Evolutionary conservation across 2,329 filamentous ascomycete genomes (phyloP).

Genomic region (Chaetomium strumarium): DNA sequence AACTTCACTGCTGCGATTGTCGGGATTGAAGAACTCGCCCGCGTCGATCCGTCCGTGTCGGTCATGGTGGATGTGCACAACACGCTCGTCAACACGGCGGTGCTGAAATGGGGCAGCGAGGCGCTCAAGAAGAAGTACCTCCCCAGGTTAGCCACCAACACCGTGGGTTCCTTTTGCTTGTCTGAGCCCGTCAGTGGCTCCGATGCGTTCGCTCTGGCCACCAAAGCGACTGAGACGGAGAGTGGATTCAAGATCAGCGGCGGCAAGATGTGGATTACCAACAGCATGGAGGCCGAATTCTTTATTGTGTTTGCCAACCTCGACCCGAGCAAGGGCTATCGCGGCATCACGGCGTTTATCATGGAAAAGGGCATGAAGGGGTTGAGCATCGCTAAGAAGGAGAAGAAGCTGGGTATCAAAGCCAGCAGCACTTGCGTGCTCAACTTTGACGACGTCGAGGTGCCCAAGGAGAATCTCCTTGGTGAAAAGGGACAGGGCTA

Average conservation of each 20-base stretch:
- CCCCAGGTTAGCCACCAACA: constrained; percentile 82
- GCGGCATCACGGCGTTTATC: constrained; percentile 93
- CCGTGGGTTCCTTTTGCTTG: constrained; percentile 86
- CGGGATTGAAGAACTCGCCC: constrained; percentile 91
- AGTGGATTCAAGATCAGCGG: constrained; percentile 83
- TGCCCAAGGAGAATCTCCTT: constrained; percentile 82
- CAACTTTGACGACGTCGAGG: constrained; percentile 92
- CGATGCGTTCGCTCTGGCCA: constrained; percentile 91
- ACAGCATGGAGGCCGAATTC: constrained; percentile 86
- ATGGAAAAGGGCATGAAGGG: constrained; percentile 85
- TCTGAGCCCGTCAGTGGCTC: constrained; percentile 90
- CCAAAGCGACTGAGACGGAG: constrained; percentile 77
- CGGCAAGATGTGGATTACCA: constrained; percentile 99
- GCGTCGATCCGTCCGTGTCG: constrained; percentile 89
- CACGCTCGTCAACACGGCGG: constrained; percentile 89
- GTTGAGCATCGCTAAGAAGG: constrained; percentile 96
- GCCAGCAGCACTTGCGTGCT: constrained; percentile 95
- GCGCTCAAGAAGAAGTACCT: constrained; percentile 79
- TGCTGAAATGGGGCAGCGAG: constrained; percentile 76
- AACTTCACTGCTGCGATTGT: constrained; percentile 97
- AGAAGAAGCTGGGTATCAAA: constrained; percentile 97
- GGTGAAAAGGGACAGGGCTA: constrained; percentile 89
- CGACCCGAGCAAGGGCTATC: constrained; percentile 86
- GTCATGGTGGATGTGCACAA: constrained; percentile 98
- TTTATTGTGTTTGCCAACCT: constrained; percentile 99